Evolutionary conservation across 345 rosid species (phyloP).

Genomic region (Abelmoschus esculentus): DNA sequence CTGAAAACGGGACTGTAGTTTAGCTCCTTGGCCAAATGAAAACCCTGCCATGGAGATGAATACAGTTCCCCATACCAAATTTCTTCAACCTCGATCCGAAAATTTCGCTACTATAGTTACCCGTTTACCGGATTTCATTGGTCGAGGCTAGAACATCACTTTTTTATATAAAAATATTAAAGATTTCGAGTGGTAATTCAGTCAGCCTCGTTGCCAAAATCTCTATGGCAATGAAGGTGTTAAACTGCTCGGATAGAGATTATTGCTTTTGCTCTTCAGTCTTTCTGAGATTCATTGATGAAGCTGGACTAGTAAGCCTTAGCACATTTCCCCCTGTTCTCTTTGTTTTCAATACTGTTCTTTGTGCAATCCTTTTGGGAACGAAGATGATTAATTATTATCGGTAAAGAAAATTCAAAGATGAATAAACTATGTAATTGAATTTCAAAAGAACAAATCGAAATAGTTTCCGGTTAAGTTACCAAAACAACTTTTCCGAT

Average conservation of each 20-base stretch:
- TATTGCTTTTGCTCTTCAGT: slow-evolving; percentile 72
- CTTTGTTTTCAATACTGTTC: background rate
- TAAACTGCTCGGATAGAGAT: slow-evolving; percentile 57
- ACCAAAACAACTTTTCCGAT: no score
- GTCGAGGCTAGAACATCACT: slow-evolving; percentile 15
- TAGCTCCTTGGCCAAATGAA: slow-evolving; percentile 39
- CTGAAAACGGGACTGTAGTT: slow-evolving; percentile 45
- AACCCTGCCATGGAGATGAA: slow-evolving; percentile 45
- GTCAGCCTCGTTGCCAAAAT: slow-evolving; percentile 59
- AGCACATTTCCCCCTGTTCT: slow-evolving; percentile 29
- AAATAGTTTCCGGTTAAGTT: no score
- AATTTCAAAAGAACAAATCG: no score
- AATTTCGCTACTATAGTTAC: background rate
- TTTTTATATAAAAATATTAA: no score
- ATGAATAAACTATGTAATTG: no score
- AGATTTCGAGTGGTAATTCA: slow-evolving; percentile 57
- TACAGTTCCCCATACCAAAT: slow-evolving; percentile 38
- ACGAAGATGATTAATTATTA: no score
- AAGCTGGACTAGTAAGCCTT: slow-evolving; percentile 84
- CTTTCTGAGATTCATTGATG: slow-evolving; percentile 49
- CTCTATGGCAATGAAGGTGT: slow-evolving; percentile 56
- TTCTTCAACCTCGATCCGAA: background rate
- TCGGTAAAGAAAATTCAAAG: no score
- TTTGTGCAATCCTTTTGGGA: background rate
- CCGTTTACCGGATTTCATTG: slow-evolving; percentile 11